Evolutionary conservation across 768 basidiomycete genomes (phyloP).

Genomic region (Termitomyces bulborhizus): DNA sequence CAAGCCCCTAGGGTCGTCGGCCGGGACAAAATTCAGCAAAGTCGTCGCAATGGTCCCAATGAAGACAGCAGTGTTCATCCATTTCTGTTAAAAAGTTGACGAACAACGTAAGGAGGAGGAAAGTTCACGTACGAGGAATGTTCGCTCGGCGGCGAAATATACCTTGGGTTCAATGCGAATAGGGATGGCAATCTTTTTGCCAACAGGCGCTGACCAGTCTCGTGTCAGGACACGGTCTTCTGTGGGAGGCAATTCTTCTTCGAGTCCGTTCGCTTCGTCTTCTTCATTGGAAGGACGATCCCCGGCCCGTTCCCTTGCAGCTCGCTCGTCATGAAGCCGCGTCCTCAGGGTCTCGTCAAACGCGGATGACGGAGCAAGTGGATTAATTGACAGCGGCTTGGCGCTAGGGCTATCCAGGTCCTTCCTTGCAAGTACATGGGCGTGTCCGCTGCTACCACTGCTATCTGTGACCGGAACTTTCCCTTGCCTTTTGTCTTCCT

Average conservation of each 20-base stretch:
- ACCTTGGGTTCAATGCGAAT: slow-evolving; percentile 98
- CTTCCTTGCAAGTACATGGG: slow-evolving; percentile 24
- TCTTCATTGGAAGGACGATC: slow-evolving; percentile 31
- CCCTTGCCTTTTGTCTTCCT: slow-evolving; percentile 23
- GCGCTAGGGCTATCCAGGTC: slow-evolving; percentile 17
- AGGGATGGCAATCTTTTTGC: slow-evolving; percentile 88
- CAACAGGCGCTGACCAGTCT: slow-evolving; percentile 72
- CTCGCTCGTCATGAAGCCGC: slow-evolving; percentile 43
- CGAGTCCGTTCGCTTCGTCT: slow-evolving; percentile 25
- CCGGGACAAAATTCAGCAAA: slow-evolving; percentile 76
- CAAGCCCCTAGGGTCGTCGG: slow-evolving; percentile 69
- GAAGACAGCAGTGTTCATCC: slow-evolving; percentile 84
- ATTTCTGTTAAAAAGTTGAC: slow-evolving; percentile 50
- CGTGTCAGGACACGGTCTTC: slow-evolving; percentile 57
- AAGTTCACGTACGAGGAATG: slow-evolving; percentile 69
- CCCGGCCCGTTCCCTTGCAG: slow-evolving; percentile 15
- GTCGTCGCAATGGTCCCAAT: slow-evolving; percentile 88
- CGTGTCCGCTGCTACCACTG: slow-evolving; percentile 3
- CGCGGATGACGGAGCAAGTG: slow-evolving; percentile 72
- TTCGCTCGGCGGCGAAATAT: slow-evolving; percentile 93
- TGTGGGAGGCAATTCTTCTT: slow-evolving; percentile 19
- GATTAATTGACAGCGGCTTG: slow-evolving; percentile 65
- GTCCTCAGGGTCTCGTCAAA: slow-evolving; percentile 83
- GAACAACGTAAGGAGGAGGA: not conserved
- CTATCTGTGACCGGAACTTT: slow-evolving; percentile 4